Base-by-base conservation (phyloP, 2,329 filamentous ascomycete species). In the Aspergillus neotritici region DNA sequence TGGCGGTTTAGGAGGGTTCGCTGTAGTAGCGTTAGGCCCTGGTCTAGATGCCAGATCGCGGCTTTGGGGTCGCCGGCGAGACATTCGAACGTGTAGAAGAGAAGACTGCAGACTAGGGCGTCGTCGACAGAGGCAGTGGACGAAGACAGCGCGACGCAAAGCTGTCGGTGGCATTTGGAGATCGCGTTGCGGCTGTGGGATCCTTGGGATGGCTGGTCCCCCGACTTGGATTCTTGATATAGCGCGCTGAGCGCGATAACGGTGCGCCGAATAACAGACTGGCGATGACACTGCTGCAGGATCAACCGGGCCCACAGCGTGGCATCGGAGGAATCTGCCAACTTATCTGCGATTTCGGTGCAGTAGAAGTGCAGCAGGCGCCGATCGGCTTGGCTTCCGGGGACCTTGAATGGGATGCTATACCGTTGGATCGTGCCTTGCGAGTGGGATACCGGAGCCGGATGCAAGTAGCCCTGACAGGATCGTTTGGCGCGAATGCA, bases 61-160 rank as follows among this genome's bases (percentile, higher is more conserved):
- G 53, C 47, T 13, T 28, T 16, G 1, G 49, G 37, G 34, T 60
- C 51, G 2, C 56, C 56, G 1, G 57, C 33, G 0, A 59, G 49
- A 12, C 51, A 52, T 37, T 61, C 56, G 14, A 56, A 57, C 4
- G 52, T 46, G 41, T 56, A 57, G 13, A 57, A 59, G 3, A 61
- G 48, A 1, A 56, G 31, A 35, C 57, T 57, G 41, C 57, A 61
- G 15, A 55, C 50, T 5, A 61, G 46, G 0, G 55, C 54, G 7
- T 49, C 49, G 33, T 55, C 55, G 1, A 41, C 37, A 0, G 54
- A 53, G 2, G 55, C 55, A 15, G 48, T 41, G 0, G 41, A 35
- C 1, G 49, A 47, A 4, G 41, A 33, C n/a, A 60, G 54, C 37
- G 57, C 51, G 5, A 39, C 32, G 13, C 48, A 33, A 17, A 59